Conservation (phyloP, 805 yeast genomes). For the Metschnikowia sp. region DNA sequence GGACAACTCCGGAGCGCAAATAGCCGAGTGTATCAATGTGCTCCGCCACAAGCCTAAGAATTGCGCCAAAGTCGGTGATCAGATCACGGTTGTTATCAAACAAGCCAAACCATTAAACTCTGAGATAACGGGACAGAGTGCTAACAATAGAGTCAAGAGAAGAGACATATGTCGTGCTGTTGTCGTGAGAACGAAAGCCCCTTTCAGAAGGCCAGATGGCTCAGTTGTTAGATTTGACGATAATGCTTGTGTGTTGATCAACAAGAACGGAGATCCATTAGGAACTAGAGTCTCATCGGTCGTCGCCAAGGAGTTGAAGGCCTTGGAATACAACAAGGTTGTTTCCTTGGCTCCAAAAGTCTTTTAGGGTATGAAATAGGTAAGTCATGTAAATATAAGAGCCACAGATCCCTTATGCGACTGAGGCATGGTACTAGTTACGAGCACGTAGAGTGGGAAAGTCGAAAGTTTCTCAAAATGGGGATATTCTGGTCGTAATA, state of each 20-base stretch:
- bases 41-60: constrained; percentile 82
- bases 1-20: constrained; percentile 92
- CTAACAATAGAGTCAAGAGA: constrained; percentile 80
- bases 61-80: constrained; percentile 85
- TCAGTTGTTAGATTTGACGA: constrained; percentile 85
- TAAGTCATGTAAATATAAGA: constrained; percentile 8
- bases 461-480: too few relatives aligned
- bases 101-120: constrained; percentile 77
- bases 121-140: constrained; percentile 68
- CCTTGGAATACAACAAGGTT: constrained; percentile 78
- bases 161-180: constrained; percentile 96
- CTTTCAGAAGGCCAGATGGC: constrained; percentile 79
- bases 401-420: background rate
- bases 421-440: background rate
- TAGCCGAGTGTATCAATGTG: constrained; percentile 95
- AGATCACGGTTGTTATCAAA: constrained; percentile 90
- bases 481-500: too few relatives aligned
- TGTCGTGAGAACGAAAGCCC: constrained; percentile 86
- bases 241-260: constrained; percentile 93
- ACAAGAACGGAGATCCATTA: constrained; percentile 89
- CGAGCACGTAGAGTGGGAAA: too few relatives aligned
- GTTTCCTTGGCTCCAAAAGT: constrained; percentile 84
- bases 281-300: constrained; percentile 91
- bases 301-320: constrained; percentile 87
- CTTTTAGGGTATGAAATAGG: constrained; percentile 11